Evolutionary conservation across 2,329 filamentous ascomycete species (phyloP).

Genomic region (Colletotrichum endophyticum): DNA sequence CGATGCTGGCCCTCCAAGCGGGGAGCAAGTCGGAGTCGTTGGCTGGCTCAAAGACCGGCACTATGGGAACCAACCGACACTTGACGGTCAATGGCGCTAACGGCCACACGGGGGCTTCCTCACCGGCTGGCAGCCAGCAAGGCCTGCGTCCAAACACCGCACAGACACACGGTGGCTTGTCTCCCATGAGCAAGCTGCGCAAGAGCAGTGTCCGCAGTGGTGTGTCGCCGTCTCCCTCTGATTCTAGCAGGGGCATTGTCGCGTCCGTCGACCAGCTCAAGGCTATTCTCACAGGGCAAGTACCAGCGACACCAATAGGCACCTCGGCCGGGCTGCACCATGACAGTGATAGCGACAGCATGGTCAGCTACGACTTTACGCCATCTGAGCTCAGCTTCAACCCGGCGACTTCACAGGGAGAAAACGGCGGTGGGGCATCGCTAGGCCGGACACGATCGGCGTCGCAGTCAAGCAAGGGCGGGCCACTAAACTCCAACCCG

Average conservation of each 20-base stretch:
- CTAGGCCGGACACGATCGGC: slow-evolving; percentile 33
- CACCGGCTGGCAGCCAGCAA: slow-evolving; percentile 57
- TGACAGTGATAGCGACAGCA: slow-evolving; percentile 66
- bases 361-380: slow-evolving; percentile 73
- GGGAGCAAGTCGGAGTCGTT: slow-evolving; percentile 76
- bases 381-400: slow-evolving; percentile 72
- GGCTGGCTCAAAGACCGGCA: slow-evolving; percentile 74
- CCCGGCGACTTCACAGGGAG: slow-evolving; percentile 30
- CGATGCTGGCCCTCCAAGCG: slow-evolving; percentile 71
- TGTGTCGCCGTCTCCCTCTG: slow-evolving; percentile 47
- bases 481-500: slow-evolving; percentile 50
- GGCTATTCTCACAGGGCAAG: slow-evolving; percentile 61
- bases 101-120: slow-evolving; percentile 43
- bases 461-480: slow-evolving; percentile 41
- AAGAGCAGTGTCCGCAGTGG: slow-evolving; percentile 61
- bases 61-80: slow-evolving; percentile 55
- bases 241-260: slow-evolving; percentile 54
- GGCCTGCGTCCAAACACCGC: slow-evolving; percentile 56
- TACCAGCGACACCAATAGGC: slow-evolving; percentile 42
- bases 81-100: slow-evolving; percentile 59
- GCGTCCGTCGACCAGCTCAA: slow-evolving; percentile 70
- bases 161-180: slow-evolving; percentile 28
- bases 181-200: slow-evolving; percentile 48
- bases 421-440: slow-evolving; percentile 29
- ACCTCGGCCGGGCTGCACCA: slow-evolving; percentile 48